Percentiles rank a stretch among this genome's conserved stretches.
Conservation (phyloP, 2,329 filamentous ascomycete species). For the Aspergillus floridensis region DNA sequence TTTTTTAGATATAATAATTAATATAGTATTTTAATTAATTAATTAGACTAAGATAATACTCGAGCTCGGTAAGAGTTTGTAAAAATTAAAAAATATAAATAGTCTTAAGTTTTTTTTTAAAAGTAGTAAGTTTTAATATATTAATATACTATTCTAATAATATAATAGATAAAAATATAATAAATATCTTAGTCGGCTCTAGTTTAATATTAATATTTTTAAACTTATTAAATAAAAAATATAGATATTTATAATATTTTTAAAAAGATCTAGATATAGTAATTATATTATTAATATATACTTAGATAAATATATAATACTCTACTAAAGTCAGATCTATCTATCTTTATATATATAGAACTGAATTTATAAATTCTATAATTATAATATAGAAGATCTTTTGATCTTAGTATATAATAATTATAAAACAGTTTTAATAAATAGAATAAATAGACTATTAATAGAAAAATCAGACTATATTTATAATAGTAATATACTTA, state of each 20-base stretch:
- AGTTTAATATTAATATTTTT: background rate
- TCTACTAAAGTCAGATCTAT: background rate
- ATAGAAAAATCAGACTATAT: no score
- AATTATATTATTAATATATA: background rate
- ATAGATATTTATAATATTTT: background rate
- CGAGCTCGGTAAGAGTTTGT: background rate
- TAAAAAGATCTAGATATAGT: background rate
- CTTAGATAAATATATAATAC: background rate
- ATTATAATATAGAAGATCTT: background rate
- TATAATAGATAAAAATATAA: background rate
- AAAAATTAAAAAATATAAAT: background rate
- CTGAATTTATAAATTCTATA: background rate
- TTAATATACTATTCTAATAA: background rate
- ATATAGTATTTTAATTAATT: background rate
- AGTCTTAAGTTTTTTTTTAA: no score
- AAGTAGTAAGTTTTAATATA: background rate
- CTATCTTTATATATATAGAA: background rate
- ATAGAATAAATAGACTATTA: no score
- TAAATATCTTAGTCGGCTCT: background rate
- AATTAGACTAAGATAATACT: background rate
- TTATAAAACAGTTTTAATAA: no score
- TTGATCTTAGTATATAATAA: no score
- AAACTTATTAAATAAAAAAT: background rate
- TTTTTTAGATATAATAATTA: background rate
- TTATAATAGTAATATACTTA: no score